Evolutionary conservation across 768 basidiomycete species (phyloP).

Genomic region (Boletus edulis): DNA sequence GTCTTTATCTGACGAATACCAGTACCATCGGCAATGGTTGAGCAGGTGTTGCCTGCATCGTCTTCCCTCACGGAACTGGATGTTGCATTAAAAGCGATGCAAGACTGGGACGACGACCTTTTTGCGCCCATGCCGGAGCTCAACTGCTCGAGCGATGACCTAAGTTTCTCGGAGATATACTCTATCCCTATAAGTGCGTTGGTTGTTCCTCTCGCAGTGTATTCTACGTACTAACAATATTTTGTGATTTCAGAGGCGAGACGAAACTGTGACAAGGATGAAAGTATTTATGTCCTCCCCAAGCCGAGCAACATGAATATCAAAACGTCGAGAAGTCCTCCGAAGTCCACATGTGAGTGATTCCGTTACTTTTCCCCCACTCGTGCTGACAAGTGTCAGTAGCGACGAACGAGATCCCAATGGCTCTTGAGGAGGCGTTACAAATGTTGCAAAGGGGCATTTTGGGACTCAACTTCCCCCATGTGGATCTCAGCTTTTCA

Average conservation of each 20-base stretch:
- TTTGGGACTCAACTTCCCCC: too few species aligned
- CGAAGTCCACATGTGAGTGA: constrained; percentile 11
- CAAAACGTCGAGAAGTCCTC: background rate
- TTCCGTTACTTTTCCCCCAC: too few species aligned
- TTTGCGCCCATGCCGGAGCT: background rate
- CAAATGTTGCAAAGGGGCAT: background rate
- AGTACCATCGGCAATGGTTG: background rate
- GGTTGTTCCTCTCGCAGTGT: background rate
- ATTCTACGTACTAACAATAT: background rate
- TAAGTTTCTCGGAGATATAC: constrained; percentile 2
- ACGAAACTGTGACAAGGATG: background rate
- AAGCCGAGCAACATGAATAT: background rate
- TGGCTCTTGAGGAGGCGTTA: constrained; percentile 1
- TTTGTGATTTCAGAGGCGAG: background rate
- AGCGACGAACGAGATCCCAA: background rate
- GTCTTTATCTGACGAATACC: constrained; percentile 3
- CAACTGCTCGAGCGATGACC: background rate
- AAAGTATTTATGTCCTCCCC: background rate
- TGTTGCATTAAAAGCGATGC: constrained; percentile 6
- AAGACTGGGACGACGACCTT: constrained; percentile 1
- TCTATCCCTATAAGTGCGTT: background rate
- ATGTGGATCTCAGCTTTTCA: background rate
- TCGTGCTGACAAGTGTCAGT: constrained; percentile 3
- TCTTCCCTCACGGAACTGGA: constrained; percentile 17
- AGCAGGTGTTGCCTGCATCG: constrained; percentile 5